Evolutionary conservation across 495 filamentous ascomycete species (phyloP).

Genomic region (Barbatosphaeria neglecta): DNA sequence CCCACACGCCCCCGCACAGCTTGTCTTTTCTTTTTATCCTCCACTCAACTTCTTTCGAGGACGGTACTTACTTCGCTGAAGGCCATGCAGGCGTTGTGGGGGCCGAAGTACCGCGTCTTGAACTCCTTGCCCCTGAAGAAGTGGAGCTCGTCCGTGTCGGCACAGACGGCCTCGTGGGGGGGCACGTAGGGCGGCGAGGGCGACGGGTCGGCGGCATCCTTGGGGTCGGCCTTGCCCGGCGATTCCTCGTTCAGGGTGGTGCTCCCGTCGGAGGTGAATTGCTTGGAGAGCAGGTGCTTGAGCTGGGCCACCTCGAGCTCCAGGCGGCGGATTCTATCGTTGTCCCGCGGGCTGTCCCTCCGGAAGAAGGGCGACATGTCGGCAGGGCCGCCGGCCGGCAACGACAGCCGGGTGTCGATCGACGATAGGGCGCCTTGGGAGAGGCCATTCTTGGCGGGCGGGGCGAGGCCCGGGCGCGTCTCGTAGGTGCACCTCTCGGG

Average conservation of each 20-base stretch:
- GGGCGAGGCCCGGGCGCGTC: constrained; percentile 29
- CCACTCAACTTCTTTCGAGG: no score
- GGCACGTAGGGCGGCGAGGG: constrained; percentile 7
- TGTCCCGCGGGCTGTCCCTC: constrained; percentile 21
- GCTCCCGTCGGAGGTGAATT: constrained; percentile 18
- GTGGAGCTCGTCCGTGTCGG: constrained; percentile 21
- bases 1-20: no score
- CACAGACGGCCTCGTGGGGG: constrained; percentile 13
- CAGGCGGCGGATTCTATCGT: constrained; percentile 35
- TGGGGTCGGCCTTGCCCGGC: constrained; percentile 10
- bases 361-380: constrained; percentile 17
- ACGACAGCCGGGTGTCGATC: constrained; percentile 20
- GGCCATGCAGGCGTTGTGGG: constrained; percentile 33
- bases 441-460: constrained; percentile 24
- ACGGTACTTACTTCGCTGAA: constrained; percentile 24
- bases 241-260: constrained; percentile 22
- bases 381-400: constrained; percentile 16
- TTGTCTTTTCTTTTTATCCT: no score
- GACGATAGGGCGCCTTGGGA: constrained; percentile 17
- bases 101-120: constrained; percentile 37
- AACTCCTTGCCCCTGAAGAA: constrained; percentile 29
- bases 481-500: constrained; percentile 38
- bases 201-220: constrained; percentile 1
- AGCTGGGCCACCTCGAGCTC: constrained; percentile 39
- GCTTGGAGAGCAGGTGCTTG: constrained; percentile 26